Evolutionary conservation across 139 green algal genomes (phyloP).

Genomic region (Auxenochlorella protothecoides): DNA sequence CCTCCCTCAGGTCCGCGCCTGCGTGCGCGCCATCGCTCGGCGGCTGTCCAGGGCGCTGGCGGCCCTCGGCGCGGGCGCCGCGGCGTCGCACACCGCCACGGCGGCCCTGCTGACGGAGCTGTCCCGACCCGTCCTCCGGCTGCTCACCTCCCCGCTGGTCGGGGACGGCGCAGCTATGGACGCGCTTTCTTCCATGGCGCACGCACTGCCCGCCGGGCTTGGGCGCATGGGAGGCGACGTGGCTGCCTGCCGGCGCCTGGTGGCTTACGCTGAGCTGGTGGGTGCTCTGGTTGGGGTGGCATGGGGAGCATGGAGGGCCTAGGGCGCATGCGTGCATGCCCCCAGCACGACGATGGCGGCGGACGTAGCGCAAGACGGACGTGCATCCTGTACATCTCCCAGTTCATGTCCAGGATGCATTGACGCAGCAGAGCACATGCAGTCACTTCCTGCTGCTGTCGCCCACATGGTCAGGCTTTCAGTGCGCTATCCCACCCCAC

Average conservation of each 20-base stretch:
- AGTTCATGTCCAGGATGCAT: too few species aligned
- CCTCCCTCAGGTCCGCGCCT: constrained; percentile 28
- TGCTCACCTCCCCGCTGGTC: constrained; percentile 57
- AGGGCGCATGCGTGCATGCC: neutral
- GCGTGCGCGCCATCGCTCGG: constrained; percentile 37
- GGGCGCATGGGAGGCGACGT: constrained; percentile 24
- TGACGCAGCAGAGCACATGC: too few species aligned
- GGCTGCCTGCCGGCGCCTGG: constrained; percentile 44
- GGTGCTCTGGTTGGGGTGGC: neutral
- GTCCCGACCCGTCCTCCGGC: constrained; percentile 41
- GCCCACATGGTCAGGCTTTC: too few species aligned
- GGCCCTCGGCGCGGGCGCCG: constrained; percentile 34
- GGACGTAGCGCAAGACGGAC: too few species aligned
- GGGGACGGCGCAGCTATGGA: constrained; percentile 50
- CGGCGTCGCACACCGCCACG: constrained; percentile 31
- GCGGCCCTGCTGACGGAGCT: constrained; percentile 44
- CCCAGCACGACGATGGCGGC: neutral
- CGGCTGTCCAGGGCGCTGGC: constrained; percentile 44
- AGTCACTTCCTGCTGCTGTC: too few species aligned
- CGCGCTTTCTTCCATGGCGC: constrained; percentile 38
- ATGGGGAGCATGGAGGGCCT: neutral
- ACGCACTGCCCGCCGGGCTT: constrained; percentile 50
- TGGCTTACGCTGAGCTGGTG: constrained; percentile 26
- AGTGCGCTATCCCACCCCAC: neutral
- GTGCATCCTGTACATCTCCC: too few species aligned